Evolutionary conservation across 1,284 basidiomycete species (phyloP).

Genomic region (Sanguinoderma infundibulare): DNA sequence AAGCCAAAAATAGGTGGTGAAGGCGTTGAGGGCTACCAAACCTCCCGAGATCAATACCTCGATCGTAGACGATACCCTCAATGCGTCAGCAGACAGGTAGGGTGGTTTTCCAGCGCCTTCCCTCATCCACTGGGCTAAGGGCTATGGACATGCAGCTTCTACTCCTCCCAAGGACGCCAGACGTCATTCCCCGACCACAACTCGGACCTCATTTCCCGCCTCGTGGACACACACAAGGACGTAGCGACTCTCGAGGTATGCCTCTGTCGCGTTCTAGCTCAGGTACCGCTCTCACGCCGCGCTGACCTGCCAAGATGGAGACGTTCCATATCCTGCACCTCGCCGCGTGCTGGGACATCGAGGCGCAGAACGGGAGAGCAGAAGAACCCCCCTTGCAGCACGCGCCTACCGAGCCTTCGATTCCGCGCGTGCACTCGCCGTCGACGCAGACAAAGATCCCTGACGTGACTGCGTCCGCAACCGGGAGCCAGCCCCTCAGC

Average conservation of each 20-base stretch:
- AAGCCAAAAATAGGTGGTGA: conserved; percentile 45
- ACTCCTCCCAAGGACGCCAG: conserved; percentile 83
- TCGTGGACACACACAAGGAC: conserved; percentile 52
- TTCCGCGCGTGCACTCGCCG: conserved; percentile 25
- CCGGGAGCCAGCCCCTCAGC: conserved; percentile 26
- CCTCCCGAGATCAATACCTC: conserved; percentile 41
- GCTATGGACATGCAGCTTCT: conserved; percentile 61
- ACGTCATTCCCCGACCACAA: conserved; percentile 84
- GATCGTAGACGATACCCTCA: conserved; percentile 56
- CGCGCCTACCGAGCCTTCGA: conserved; percentile 46
- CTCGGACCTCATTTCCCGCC: conserved; percentile 60
- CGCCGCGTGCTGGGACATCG: conserved; percentile 57
- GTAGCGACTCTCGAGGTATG: conserved; percentile 72
- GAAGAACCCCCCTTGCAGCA: conserved; percentile 47
- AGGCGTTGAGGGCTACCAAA: conserved; percentile 49
- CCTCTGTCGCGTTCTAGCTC: background rate
- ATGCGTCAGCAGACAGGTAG: conserved; percentile 81
- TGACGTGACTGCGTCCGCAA: conserved; percentile 30
- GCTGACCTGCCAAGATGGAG: conserved; percentile 64
- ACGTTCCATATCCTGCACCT: conserved; percentile 80
- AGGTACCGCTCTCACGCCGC: background rate
- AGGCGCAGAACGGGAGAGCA: conserved; percentile 17
- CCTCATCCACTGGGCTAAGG: conserved; percentile 8
- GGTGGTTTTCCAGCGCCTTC: conserved; percentile 1
- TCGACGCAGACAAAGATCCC: conserved; percentile 38